Evolutionary conservation across 1,284 basidiomycete genomes (phyloP), one percentile per base, ranked within the genome.

Genomic region (Rhizopogon hawkerae): DNA sequence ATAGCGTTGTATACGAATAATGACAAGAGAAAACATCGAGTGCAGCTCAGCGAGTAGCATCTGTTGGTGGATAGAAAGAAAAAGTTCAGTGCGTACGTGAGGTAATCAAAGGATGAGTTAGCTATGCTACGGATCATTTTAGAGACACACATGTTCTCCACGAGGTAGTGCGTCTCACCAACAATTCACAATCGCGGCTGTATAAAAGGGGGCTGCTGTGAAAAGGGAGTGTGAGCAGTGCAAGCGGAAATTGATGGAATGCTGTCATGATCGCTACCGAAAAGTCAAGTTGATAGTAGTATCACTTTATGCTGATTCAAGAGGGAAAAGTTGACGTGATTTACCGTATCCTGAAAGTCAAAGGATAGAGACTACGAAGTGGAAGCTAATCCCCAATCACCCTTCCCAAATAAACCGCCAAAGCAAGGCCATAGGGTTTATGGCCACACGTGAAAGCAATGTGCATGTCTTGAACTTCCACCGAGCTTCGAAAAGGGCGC

Each of bases 401-500:
- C 16, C 26, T 7, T 16, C 21, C 14, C 26, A 7, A 18, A 31
- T 42, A 24, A 29, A 42, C 13, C 11, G 11, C 16, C 39, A 16
- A 18, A 29, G 39, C 26, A 11, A 26, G 24, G 6, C 16, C 39
- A 31, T 11, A 31, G 16, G 10, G 26, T 42, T 42, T 26, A 24
- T 41, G 24, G 24, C 5, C 7, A 18, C 39, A 42, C 39, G 39
- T 42, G 39, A 24, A 42, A 42, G 13, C 39, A 42, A 31, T 42
- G 39, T 29, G 26, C 26, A 31, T 29, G 39, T 29, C 39, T 42
- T 42, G 14, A 26, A 42, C 26, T 42, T 42, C 39, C 26, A 13
- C 39, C 16, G 13, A 45, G 46, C 18, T 42, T 44, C 8, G 51
- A 49, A 42, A 51, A 21, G 14, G 34, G 18, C 21, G 34, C 24